Evolutionary conservation across 371 early-diverging fungal genomes (phyloP), one percentile per base, ranked within the genome.

Genomic region (Fennellomyces sp.): DNA sequence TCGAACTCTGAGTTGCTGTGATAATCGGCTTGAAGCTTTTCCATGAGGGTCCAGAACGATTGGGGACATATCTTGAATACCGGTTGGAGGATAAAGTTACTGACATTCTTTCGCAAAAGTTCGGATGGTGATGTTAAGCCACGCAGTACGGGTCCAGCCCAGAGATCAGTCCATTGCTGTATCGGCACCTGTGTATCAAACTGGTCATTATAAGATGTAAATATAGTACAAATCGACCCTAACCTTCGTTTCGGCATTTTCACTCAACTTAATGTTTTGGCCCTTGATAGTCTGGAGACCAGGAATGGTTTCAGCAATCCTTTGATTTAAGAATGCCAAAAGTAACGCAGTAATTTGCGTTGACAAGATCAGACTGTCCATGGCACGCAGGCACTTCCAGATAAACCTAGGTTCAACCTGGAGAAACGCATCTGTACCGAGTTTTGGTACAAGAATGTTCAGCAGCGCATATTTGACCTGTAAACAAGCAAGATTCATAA

Each of bases 381-480:
- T 76, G 0, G 85, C 84, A 49, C 72, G 63, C 17, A 92, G 60
- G 29, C 87, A 83, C 48, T 78, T 80, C 28, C 72, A 61, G 19
- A 92, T 69, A 15, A 88, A 67, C 11, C 83, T 82, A 0, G 86
- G 83, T 50, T 87, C 88, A 2, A 71, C 65, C 3, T 41, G 23
- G 11, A 89, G 63, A 53, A 91, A 74, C 17, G 62, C 68, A 5
- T 76, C 66, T 8, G 88, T 76, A 12, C 85, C 76, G 12, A 90
- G 66, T 41, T 86, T 85, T 25, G 82, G 73, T 5, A 87, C 80
- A 36, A 93, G 61, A 31, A 86, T 82, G 8, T 85, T 82, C 36
- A 92, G 60, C 39, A 93, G 76, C 8, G 92, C 74, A 60, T 92
- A 89, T 58, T 91, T 91, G 11, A 86, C 84, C 72, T 74, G 27